Percentiles rank a stretch among this genome's conserved stretches.
phyloP scores from a whole-genome alignment of 83 land plant species.

The Diphasiastrum complanatum region DNA sequence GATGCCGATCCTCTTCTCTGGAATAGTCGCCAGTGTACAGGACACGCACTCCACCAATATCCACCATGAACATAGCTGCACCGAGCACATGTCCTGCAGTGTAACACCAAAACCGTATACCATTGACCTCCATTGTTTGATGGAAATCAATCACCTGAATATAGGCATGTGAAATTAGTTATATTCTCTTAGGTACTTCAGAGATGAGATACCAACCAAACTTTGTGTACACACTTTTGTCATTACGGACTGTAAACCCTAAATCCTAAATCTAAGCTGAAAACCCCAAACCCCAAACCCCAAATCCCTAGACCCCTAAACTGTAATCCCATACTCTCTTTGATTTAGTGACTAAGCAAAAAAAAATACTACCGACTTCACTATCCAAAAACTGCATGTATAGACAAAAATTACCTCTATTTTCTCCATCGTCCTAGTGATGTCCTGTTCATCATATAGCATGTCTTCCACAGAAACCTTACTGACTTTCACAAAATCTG shows the following conservation, averaged over 20 bases:
- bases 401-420: conserved; percentile 58
- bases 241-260: no score
- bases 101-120: conserved; percentile 99
- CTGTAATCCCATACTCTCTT: no score
- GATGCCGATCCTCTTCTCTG: conserved; percentile 95
- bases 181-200: no score
- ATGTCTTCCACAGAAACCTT: conserved; percentile 97
- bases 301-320: no score
- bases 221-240: no score
- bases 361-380: neutral
- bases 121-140: conserved; percentile 93
- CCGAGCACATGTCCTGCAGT: conserved; percentile 99
- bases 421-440: conserved; percentile 87
- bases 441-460: conserved; percentile 92
- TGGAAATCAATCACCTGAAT: conserved; percentile 97
- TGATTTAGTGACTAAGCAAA: no score
- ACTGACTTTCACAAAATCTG: conserved; percentile 96
- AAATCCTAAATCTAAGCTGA: no score
- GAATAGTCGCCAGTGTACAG: conserved; percentile 98
- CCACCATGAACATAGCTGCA: conserved; percentile 99
- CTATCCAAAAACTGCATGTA: neutral
- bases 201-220: no score
- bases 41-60: conserved; percentile 93
- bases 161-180: no score
- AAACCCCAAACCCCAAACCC: no score